Base-by-base conservation (phyloP, 768 basidiomycete genomes). In the Clathrus columnatus region DNA sequence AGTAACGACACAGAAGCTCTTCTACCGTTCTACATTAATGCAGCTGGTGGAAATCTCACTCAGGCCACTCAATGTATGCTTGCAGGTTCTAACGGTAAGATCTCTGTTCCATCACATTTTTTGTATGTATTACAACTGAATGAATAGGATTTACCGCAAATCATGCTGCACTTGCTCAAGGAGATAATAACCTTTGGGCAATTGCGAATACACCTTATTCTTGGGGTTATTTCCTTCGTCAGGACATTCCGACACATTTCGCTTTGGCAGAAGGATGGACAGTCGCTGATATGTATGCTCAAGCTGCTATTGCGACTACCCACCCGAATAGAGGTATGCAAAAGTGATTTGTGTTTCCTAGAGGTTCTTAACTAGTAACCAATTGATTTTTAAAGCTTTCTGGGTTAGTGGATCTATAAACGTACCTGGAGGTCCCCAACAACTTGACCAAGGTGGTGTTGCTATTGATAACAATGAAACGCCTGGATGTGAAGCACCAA, bases 221-320 rank as follows among this genome's bases (percentile, higher is more conserved):
- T 27, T 29, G 41, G 17, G 58, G 36, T 7, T 50, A 60, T 29
- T 58, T 27, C 56, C 43, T 48, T 43, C 41, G 57, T 11, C 16
- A 46, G 14, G 59, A 60, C 45, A 16, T 60, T 20, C 59, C 59
- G 5, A 26, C 43, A 17, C 59, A 60, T 26, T 60, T 45, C 26
- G 51, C 41, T 16, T 27, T 60, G 20, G 59, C 51, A 0, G 59
- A 60, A 20, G 58, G 44, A 8, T 60, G 56, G 56, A 53, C 59
- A 5, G 47, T 58, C 24, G 57, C 20, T 29, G 59, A 60, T 48
- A 60, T 60, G 59, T 60, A 60, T 47, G 50, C 55, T 29, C 45
- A 59, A 45, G 26, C n/a, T 18, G 44, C 53, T 10, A 43, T 58
- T 23, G 59, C 59, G 1, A 41, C 44, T 29, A 56, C 59, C 20